Percentiles rank a stretch among this genome's conserved stretches.
These are phyloP conservation scores for Rauvolfia tetraphylla DNA, from an alignment of 257 asterid genomes.

Conservation along the genomic window DNA sequence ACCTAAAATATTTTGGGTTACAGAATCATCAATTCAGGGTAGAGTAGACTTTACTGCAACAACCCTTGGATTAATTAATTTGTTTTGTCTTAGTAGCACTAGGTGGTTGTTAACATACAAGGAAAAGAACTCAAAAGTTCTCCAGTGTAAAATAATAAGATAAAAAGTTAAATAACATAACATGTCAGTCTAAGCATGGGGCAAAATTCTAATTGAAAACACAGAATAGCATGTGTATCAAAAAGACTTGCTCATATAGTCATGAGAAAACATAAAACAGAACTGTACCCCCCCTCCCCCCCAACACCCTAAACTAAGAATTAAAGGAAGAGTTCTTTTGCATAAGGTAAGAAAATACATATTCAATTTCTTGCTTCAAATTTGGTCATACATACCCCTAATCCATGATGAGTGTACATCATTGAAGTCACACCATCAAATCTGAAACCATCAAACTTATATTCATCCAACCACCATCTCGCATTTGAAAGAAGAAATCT, in stretches of 20 bases:
- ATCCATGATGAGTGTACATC: constrained; percentile 99
- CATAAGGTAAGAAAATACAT: neutral
- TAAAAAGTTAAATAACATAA: neutral
- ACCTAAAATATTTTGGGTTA: neutral
- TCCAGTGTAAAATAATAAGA: neutral
- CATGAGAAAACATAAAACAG: too few species aligned
- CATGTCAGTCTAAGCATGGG: neutral
- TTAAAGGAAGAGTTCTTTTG: neutral
- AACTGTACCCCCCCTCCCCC: neutral
- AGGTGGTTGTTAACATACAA: neutral
- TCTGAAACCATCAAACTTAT: constrained; percentile 98
- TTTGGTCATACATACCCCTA: constrained; percentile 49
- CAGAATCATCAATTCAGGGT: neutral
- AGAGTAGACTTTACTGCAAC: neutral
- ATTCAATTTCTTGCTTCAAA: constrained; percentile 5
- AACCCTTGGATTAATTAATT: neutral
- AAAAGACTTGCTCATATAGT: too few species aligned
- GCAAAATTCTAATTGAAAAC: neutral
- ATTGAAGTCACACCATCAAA: constrained; percentile 99
- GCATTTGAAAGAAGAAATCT: constrained; percentile 96
- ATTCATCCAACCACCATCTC: constrained; percentile 99
- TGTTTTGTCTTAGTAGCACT: neutral
- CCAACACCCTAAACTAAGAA: neutral
- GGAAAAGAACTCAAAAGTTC: neutral
- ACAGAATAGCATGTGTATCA: neutral